A percentile compares a stretch with the other conserved stretches of the same genome.
Conservation (phyloP, 768 basidiomycete genomes). For the Boletus speciosus region DNA sequence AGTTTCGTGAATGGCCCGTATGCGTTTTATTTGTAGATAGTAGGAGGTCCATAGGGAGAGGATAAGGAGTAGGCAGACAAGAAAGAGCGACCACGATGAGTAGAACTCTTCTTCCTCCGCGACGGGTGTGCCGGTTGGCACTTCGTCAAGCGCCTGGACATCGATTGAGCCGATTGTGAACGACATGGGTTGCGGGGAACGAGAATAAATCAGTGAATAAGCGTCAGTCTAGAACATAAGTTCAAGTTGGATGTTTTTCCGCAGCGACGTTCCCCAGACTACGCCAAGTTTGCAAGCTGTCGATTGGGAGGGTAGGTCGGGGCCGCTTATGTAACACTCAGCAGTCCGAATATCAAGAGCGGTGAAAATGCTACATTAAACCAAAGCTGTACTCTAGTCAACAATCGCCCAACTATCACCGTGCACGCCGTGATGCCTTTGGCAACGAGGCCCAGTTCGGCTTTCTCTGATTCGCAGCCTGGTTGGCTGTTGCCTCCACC, state of each 20-base stretch:
- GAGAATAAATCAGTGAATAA: background rate
- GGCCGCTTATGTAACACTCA: slow-evolving; percentile 19
- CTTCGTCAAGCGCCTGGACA: slow-evolving; percentile 20
- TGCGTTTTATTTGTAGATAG: slow-evolving; percentile 95
- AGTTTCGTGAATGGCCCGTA: slow-evolving; percentile 94
- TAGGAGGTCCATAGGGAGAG: slow-evolving; percentile 95
- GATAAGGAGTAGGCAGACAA: slow-evolving; percentile 88
- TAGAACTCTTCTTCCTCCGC: slow-evolving; percentile 85
- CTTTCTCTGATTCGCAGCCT: slow-evolving; percentile 9
- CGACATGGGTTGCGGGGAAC: slow-evolving; percentile 32
- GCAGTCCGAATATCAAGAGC: background rate
- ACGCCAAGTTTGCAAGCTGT: no score
- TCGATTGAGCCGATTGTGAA: slow-evolving; percentile 37
- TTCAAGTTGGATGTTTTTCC: background rate
- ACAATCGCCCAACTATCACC: background rate
- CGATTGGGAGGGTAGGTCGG: no score
- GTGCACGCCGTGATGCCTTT: slow-evolving; percentile 17
- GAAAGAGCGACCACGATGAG: slow-evolving; percentile 91
- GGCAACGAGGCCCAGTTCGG: slow-evolving; percentile 25
- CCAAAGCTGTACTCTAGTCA: slow-evolving; percentile 1
- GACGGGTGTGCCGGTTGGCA: slow-evolving; percentile 36
- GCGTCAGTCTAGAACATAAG: slow-evolving; percentile 10
- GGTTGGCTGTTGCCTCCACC: background rate
- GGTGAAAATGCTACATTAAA: background rate
- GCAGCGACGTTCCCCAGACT: background rate